Conservation (phyloP, 208 protist genomes). For the Trypanosoma cruzi region DNA sequence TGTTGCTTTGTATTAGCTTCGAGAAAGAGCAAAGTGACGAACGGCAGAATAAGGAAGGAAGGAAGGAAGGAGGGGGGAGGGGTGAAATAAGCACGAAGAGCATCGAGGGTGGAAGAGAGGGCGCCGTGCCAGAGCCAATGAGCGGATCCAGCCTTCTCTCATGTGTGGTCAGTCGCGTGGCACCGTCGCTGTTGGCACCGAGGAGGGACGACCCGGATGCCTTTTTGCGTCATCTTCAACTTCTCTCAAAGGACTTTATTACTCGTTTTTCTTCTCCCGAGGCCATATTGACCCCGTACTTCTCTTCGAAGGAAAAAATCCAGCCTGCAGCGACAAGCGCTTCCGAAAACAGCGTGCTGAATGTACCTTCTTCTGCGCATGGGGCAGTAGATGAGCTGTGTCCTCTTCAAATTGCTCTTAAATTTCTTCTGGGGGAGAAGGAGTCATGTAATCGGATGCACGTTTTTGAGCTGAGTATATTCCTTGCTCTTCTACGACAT, state of each 20-base stretch:
- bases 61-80: not conserved
- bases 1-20: not conserved
- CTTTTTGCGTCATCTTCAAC: constrained; percentile 18
- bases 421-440: constrained; percentile 17
- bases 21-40: not conserved
- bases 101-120: not conserved
- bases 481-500: constrained; percentile 21
- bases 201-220: constrained; percentile 12
- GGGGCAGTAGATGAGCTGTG: not conserved
- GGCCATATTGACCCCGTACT: constrained; percentile 15
- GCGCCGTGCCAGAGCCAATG: not conserved
- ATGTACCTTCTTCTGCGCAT: not conserved
- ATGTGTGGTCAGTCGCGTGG: constrained; percentile 12
- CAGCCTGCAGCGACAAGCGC: not conserved
- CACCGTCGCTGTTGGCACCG: constrained; percentile 3
- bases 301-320: not conserved
- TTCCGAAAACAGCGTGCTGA: not conserved
- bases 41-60: not conserved
- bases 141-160: constrained; percentile 13
- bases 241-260: constrained; percentile 16
- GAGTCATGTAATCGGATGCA: constrained; percentile 13
- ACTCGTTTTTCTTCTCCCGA: constrained; percentile 3
- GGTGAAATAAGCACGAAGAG: not conserved
- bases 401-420: constrained; percentile 19
- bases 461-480: constrained; percentile 30